These are phyloP conservation scores for Globisporangium abappressorium DNA, from an alignment of 352 stramenopile species.

Conservation along the genomic window DNA sequence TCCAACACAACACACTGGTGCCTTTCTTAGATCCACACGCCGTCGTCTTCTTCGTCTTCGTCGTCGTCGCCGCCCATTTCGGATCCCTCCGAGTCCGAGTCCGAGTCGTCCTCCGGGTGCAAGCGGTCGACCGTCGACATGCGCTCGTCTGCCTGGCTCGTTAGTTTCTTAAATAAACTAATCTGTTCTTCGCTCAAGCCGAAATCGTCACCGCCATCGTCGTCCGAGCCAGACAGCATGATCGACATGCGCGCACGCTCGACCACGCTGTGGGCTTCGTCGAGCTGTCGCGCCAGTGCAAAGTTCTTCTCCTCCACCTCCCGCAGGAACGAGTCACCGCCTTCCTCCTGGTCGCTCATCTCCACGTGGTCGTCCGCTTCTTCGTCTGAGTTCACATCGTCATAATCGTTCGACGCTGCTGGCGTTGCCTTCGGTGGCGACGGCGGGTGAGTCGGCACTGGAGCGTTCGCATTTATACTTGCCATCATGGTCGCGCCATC, in stretches of 20 bases:
- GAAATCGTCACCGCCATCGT: constrained; percentile 50
- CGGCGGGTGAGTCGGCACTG: constrained; percentile 21
- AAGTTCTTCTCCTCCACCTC: constrained; percentile 86
- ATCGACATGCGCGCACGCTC: constrained; percentile 84
- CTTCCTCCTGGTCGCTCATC: constrained; percentile 61
- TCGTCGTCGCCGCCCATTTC: constrained; percentile 37
- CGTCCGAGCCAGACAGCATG: constrained; percentile 78
- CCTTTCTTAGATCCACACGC: constrained; percentile 83
- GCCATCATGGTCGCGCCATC: constrained; percentile 20
- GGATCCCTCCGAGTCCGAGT: constrained; percentile 74
- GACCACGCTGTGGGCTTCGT: constrained; percentile 81
- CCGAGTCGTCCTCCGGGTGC: constrained; percentile 74
- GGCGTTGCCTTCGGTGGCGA: constrained; percentile 24
- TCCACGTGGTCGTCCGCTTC: constrained; percentile 78
- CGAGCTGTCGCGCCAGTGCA: constrained; percentile 75
- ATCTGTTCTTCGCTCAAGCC: constrained; percentile 83
- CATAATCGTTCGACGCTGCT: constrained; percentile 60
- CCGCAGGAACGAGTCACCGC: constrained; percentile 44
- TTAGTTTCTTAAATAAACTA: constrained; percentile 92
- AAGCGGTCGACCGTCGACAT: constrained; percentile 82
- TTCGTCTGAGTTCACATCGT: constrained; percentile 77
- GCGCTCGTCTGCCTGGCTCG: constrained; percentile 79
- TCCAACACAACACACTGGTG: background rate
- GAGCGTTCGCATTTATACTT: constrained; percentile 15
- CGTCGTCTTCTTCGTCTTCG: constrained; percentile 63